Base-by-base conservation (phyloP, 768 basidiomycete genomes). In the Phlebiopsis flavidoalba region DNA sequence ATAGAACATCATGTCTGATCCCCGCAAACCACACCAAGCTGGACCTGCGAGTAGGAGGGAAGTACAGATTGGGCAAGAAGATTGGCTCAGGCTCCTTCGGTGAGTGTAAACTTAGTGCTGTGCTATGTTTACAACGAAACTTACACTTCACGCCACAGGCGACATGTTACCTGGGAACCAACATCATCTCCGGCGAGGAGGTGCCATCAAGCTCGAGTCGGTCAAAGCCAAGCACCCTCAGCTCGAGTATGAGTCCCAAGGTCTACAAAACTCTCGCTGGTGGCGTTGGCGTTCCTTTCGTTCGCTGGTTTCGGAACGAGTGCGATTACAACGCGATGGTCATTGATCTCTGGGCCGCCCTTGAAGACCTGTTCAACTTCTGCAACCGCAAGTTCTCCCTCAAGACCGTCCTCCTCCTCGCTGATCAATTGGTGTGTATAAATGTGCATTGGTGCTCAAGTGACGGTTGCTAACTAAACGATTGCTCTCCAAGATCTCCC, bases 271-370 rank as follows among this genome's bases (percentile, higher is more conserved):
- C 93, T n/a, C 86, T 99, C 54, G 96, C 97, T 19, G 97, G 97
- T 59, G 97, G 97, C 66, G 97, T 99, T 60, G 97, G 97, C 56
- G 95, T 99, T 11, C 97, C 97, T 8, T 99, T 99, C 67, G 97
- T 99, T 59, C 79, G 97, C 69, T 99, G 91, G 90, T 92, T 89
- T 66, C 90, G 90, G 22, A 92, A 89, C 47, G 90, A 99, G 76
- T 99, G 97, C 75, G 96, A 99, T 74, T 99, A 98, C 83, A 98
- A 98, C 62, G 97, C 97, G 51, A 99, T 99, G 97, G 97, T 99
- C 59, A 79, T 99, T 68, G 97, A 98, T 75, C 87, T 98, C 58
- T 33, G 94, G 94, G 0, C 93, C 93, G 55, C 90, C 35, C 87
- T 94, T 31, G 92, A 94, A 69, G 92, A 94, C 66, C 81, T 94